Evolutionary conservation across 345 rosid species (phyloP).

Genomic region (Streptanthus diversifolius): DNA sequence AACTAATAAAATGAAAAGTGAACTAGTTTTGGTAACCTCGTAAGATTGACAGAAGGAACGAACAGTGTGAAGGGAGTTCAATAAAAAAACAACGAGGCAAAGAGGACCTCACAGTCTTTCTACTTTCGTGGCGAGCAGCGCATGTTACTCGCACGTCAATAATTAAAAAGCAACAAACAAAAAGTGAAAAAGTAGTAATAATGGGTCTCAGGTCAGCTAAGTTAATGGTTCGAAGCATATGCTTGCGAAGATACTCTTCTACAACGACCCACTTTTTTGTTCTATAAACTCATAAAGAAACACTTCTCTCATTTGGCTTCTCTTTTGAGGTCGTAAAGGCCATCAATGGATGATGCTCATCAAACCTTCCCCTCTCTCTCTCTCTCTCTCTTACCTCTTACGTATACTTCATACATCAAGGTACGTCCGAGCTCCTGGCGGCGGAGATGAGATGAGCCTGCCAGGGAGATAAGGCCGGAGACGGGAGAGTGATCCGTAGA

Average conservation of each 20-base stretch:
- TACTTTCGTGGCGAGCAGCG: slow-evolving; percentile 18
- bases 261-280: not conserved
- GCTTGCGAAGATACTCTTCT: slow-evolving; percentile 30
- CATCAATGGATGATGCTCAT: slow-evolving; percentile 28
- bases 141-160: slow-evolving; percentile 22
- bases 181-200: slow-evolving; percentile 9
- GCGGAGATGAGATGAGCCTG: slow-evolving; percentile 2
- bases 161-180: not conserved
- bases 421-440: not conserved
- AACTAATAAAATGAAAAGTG: not conserved
- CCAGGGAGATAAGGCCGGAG: not conserved
- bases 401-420: not conserved
- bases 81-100: slow-evolving; percentile 9
- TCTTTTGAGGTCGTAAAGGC: slow-evolving; percentile 25
- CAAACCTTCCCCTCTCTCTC: not conserved
- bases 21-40: slow-evolving; percentile 19
- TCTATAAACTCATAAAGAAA: slow-evolving; percentile 24
- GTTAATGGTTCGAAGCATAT: slow-evolving; percentile 35
- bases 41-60: not conserved
- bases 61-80: slow-evolving; percentile 6
- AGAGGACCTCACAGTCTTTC: not conserved
- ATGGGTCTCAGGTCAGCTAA: slow-evolving; percentile 33
- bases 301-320: slow-evolving; percentile 24
- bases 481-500: slow-evolving; percentile 13
- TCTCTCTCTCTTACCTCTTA: not conserved